Evolutionary conservation across 1,284 basidiomycete species (phyloP).

Genomic region (Heimioporus retisporus): DNA sequence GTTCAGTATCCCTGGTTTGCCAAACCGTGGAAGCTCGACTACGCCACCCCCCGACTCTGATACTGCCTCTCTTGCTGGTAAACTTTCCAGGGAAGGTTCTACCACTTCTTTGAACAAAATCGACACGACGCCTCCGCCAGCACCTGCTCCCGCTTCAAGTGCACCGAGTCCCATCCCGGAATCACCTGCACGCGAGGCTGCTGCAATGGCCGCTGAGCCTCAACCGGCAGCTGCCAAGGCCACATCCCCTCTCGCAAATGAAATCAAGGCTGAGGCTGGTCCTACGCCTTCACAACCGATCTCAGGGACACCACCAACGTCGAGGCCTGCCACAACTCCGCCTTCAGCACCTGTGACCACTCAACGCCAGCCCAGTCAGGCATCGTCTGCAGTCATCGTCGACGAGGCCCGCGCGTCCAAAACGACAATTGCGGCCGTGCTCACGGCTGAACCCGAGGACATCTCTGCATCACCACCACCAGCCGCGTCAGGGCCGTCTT

Average conservation of each 20-base stretch:
- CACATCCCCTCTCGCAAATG: slow-evolving; percentile 42
- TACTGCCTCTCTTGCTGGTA: slow-evolving; percentile 36
- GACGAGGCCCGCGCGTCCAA: slow-evolving; percentile 11
- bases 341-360: slow-evolving; percentile 4
- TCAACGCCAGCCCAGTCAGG: slow-evolving; percentile 13
- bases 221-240: slow-evolving; percentile 31
- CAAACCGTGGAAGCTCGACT: slow-evolving; percentile 34
- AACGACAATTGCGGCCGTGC: slow-evolving; percentile 24
- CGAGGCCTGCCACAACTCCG: slow-evolving; percentile 24
- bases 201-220: slow-evolving; percentile 45
- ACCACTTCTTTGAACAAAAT: slow-evolving; percentile 39
- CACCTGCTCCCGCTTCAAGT: slow-evolving; percentile 27
- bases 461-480: slow-evolving; percentile 20
- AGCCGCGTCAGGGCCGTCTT: slow-evolving; percentile 19
- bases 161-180: slow-evolving; percentile 64
- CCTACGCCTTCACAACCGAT: slow-evolving; percentile 30
- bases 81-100: slow-evolving; percentile 41
- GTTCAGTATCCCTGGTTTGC: slow-evolving; percentile 42
- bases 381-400: slow-evolving; percentile 14
- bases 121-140: slow-evolving; percentile 33
- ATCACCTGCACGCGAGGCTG: slow-evolving; percentile 62
- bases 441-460: slow-evolving; percentile 43
- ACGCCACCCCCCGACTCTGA: slow-evolving; percentile 45
- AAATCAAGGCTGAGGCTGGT: slow-evolving; percentile 27
- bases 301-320: slow-evolving; percentile 28